Percentiles rank a stretch among this genome's conserved stretches.
These are phyloP conservation scores for Ogataea nonfermentans DNA, from an alignment of 805 yeast species.

Conservation along the genomic window DNA sequence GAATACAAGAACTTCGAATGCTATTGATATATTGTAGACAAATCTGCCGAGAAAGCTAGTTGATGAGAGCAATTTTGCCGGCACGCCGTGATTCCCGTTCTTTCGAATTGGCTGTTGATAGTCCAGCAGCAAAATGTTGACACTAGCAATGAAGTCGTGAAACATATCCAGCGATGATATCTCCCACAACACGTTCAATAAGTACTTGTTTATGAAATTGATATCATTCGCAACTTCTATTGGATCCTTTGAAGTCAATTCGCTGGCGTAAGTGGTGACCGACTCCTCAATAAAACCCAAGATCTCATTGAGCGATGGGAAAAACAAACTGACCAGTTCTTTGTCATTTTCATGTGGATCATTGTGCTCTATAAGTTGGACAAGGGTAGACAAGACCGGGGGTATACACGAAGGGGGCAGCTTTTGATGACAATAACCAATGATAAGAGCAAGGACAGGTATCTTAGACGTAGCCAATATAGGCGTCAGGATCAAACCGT, in stretches of 20 bases:
- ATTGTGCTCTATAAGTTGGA: slow-evolving; percentile 40
- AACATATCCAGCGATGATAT: slow-evolving; percentile 49
- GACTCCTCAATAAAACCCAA: slow-evolving; percentile 19
- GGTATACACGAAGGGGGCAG: slow-evolving; percentile 39
- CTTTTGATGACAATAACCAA: slow-evolving; percentile 42
- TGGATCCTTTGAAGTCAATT: slow-evolving; percentile 3
- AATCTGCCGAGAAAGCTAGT: slow-evolving; percentile 47
- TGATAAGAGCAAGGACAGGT: slow-evolving; percentile 47
- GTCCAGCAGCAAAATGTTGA: slow-evolving; percentile 35
- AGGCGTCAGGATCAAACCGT: slow-evolving; percentile 33
- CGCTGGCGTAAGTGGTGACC: slow-evolving; percentile 7
- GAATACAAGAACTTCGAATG: slow-evolving; percentile 45
- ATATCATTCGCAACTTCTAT: slow-evolving; percentile 24
- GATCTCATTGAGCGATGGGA: slow-evolving; percentile 28
- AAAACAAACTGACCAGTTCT: slow-evolving; percentile 19
- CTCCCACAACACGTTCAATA: slow-evolving; percentile 44
- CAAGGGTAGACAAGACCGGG: slow-evolving; percentile 42
- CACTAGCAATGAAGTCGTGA: slow-evolving; percentile 36
- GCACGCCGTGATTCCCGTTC: not conserved
- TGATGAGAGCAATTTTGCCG: slow-evolving; percentile 32
- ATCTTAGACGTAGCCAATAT: slow-evolving; percentile 54
- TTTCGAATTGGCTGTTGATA: slow-evolving; percentile 13
- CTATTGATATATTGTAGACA: slow-evolving; percentile 38
- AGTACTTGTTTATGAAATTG: slow-evolving; percentile 29
- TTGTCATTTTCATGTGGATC: slow-evolving; percentile 10